Base-by-base conservation (phyloP, 345 rosid genomes). In the Conringia planisiliqua region DNA sequence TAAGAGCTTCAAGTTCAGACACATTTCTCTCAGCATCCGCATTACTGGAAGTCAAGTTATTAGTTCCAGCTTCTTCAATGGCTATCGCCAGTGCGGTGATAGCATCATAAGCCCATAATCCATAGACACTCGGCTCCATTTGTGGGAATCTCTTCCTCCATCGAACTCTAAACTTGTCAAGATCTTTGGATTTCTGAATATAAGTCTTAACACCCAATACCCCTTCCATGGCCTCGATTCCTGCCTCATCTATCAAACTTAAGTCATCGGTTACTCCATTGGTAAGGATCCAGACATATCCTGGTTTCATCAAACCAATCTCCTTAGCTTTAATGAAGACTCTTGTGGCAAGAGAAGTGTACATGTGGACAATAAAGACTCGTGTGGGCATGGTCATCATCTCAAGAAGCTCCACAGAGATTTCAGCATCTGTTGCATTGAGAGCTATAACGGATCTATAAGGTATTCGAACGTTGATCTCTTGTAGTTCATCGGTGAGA, bases 31-130 rank as follows among this genome's bases (percentile, higher is more conserved):
- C 70, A 10, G n/a, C n/a, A 54, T 61, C 51, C 1, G 8, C 65
- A 11, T 56, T 78, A 46, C 56, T 71, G 26, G 76, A 83, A 43
- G 52, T 66, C 32, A 68, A 5, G 27, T 71, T 71, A 18, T 39
- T 11, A 39, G 38, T 54, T 13, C 82, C 78, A 30, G 72, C 79
- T 42, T 81, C 78, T 75, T 88, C 89, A 63, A 83, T 68, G 43
- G 91, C 89, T 77, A 64, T 47, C 16, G 89, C 87, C 0, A 87
- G 43, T n/a, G 87, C 86, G 1, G 42, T 44, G n/a, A 68, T 64
- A 12, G 86, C 85, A 74, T 86, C 89, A 77, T 87, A 86, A 42
- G 89, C 88, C 80, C 85, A 74, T 1, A 81, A 9, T 7, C 86
- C 92, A 24, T 57, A 77, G 16, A 77, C 66, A 32, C 39, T 77